Evolutionary conservation across 495 filamentous ascomycete genomes (phyloP), one percentile per base, ranked within the genome.

Genomic region (Cairneyella variabilis): DNA sequence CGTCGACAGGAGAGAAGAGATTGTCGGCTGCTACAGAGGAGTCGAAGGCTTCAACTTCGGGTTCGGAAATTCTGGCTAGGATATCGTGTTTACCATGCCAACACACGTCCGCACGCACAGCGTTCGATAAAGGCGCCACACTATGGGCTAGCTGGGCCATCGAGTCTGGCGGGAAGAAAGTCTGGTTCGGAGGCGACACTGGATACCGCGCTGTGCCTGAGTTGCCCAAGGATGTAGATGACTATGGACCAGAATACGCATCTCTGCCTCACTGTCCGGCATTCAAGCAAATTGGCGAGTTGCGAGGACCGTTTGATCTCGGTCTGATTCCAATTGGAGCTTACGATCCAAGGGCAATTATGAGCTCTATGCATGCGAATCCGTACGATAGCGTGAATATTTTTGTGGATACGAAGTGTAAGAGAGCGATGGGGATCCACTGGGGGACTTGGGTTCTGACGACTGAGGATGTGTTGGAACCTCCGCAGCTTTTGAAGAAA

Each of bases 381-480:
- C 93, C 93, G 1, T 86, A 80, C 52, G 93, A 98, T 65, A 77
- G 83, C 0, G 92, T 96, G 43, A 85, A 90, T 54, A 98, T 98
- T 55, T 96, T 96, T 72, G 67, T 72, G 28, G 93, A 97, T 57
- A 96, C 90, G 16, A 80, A 80, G 56, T 98, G 93, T 71, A 77
- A 83, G 64, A 75, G 72, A 40, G 92, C 91, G 16, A 78, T 97
- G 73, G 92, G 78, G 12, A 96, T 97, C 55, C 92, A 97, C 63
- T 97, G 92, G 92, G 91, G 82, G 16, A 90, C 90, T 0, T 97
- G 91, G 90, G 85, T 90, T 7, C 66, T 97, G 56, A 96, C 92
- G 0, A 78, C 82, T 53, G 92, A 97, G 68, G 86, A 89, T 59
- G 83, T 93, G 11, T 69, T 91, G 42, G 90, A 96, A 70, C 92